phyloP scores from a whole-genome alignment of 2,329 filamentous ascomycete species.

The Ophiocordyceps camponoti-floridani region DNA sequence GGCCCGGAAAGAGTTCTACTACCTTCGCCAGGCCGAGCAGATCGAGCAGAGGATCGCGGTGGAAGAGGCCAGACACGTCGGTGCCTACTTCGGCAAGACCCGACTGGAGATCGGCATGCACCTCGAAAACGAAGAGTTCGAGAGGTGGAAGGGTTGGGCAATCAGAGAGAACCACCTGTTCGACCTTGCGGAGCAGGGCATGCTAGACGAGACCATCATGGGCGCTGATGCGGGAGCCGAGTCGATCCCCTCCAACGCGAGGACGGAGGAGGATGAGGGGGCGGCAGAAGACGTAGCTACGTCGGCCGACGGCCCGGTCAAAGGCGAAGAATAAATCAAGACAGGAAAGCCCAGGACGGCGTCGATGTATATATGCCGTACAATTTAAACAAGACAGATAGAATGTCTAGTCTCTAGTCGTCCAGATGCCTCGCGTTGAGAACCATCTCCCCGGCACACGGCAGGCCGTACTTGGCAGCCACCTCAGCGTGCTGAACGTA shows the following conservation, averaged over 20 bases:
- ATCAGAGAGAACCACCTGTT: constrained; percentile 17
- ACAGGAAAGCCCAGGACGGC: not conserved
- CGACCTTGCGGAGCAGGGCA: too few species aligned
- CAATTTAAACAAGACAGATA: not conserved
- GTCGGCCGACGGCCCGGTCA: not conserved
- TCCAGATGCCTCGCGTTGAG: constrained; percentile 16
- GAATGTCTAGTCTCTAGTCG: not conserved
- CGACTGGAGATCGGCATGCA: constrained; percentile 61
- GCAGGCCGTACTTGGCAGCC: constrained; percentile 24
- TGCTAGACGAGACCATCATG: too few species aligned
- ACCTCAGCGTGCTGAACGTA: constrained; percentile 66
- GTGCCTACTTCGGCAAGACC: constrained; percentile 74
- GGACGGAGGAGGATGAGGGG: constrained; percentile 1
- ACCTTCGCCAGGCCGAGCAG: constrained; percentile 63
- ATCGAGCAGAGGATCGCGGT: constrained; percentile 65
- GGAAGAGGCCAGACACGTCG: constrained; percentile 73
- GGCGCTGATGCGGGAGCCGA: too few species aligned
- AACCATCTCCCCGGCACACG: constrained; percentile 20
- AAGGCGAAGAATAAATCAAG: not conserved
- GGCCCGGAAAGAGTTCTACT: constrained; percentile 82
- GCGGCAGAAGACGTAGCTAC: not conserved
- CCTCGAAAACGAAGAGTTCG: constrained; percentile 63
- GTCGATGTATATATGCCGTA: not conserved
- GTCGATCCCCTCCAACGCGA: constrained; percentile 3
- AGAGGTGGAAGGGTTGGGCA: constrained; percentile 77